Percentiles rank a stretch among this genome's conserved stretches.
Evolutionary conservation across 192 early-diverging fungal genomes (phyloP).

Genomic region (Funneliformis mosseae): DNA sequence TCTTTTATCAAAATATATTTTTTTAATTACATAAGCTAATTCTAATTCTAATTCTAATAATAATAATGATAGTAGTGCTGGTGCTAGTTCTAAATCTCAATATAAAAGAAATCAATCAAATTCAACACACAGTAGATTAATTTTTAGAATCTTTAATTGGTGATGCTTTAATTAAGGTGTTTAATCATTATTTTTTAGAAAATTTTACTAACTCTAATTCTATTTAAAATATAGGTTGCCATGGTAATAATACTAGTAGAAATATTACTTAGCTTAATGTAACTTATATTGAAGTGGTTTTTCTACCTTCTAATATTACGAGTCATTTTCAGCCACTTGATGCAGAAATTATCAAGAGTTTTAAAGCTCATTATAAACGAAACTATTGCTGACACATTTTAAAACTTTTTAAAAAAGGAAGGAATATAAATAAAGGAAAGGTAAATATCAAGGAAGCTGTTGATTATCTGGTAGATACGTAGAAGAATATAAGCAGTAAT

Average conservation of each 20-base stretch:
- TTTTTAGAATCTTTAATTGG: background rate
- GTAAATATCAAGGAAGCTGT: no score
- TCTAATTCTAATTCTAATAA: background rate
- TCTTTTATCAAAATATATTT: background rate
- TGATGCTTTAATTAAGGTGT: background rate
- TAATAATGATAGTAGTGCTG: background rate
- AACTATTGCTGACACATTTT: no score
- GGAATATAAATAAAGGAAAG: no score
- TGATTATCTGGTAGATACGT: no score
- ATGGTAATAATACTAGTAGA: no score
- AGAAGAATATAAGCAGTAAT: no score
- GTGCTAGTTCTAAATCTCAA: no score
- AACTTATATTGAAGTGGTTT: conserved; percentile 14
- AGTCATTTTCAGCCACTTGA: conserved; percentile 11
- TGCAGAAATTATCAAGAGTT: conserved; percentile 12
- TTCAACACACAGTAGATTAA: no score
- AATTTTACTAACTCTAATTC: background rate
- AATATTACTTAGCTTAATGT: background rate
- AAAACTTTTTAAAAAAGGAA: no score
- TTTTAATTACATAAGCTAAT: background rate
- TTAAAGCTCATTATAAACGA: conserved; percentile 20
- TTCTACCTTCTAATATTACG: conserved; percentile 2
- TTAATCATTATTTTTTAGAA: background rate
- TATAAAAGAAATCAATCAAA: no score
- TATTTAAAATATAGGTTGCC: no score